These are phyloP conservation scores for Megacollybia marginata DNA, from an alignment of 768 basidiomycete genomes.

Conservation along the genomic window DNA sequence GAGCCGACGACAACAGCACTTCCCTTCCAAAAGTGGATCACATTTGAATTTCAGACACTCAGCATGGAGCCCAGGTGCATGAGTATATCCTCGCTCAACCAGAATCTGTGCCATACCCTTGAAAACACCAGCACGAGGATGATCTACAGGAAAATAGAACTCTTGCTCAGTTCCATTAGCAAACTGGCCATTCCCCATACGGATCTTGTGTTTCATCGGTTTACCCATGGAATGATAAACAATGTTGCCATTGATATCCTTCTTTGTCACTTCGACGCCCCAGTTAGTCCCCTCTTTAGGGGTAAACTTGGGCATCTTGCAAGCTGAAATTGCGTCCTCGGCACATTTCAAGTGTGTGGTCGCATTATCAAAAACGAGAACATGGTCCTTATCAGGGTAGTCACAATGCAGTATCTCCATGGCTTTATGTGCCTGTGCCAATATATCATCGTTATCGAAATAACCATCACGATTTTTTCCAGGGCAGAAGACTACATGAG, in stretches of 20 bases:
- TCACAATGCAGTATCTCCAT: constrained; percentile 13
- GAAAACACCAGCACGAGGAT: constrained; percentile 16
- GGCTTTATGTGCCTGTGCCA: constrained; percentile 15
- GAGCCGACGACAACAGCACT: constrained; percentile 21
- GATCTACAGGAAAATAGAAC: constrained; percentile 16
- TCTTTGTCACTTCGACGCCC: constrained; percentile 10
- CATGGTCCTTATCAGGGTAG: constrained; percentile 24
- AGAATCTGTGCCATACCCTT: constrained; percentile 12
- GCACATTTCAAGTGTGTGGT: too few relatives aligned
- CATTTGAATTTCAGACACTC: constrained; percentile 28
- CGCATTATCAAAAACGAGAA: too few relatives aligned
- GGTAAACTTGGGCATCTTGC: constrained; percentile 26
- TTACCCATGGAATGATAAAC: constrained; percentile 17
- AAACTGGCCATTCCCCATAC: constrained; percentile 22
- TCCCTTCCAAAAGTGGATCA: constrained; percentile 8
- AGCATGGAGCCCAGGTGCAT: constrained; percentile 7
- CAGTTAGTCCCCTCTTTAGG: constrained; percentile 15
- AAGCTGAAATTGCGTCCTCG: constrained; percentile 23
- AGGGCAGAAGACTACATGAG: constrained; percentile 13
- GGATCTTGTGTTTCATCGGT: constrained; percentile 15
- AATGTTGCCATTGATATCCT: constrained; percentile 14
- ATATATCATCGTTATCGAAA: constrained; percentile 23
- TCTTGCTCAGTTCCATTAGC: constrained; percentile 22
- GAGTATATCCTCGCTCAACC: constrained; percentile 15
- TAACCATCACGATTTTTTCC: constrained; percentile 21